These are phyloP conservation scores for Priceomyces haplophilus DNA, from an alignment of 805 yeast genomes.

Conservation along the genomic window DNA sequence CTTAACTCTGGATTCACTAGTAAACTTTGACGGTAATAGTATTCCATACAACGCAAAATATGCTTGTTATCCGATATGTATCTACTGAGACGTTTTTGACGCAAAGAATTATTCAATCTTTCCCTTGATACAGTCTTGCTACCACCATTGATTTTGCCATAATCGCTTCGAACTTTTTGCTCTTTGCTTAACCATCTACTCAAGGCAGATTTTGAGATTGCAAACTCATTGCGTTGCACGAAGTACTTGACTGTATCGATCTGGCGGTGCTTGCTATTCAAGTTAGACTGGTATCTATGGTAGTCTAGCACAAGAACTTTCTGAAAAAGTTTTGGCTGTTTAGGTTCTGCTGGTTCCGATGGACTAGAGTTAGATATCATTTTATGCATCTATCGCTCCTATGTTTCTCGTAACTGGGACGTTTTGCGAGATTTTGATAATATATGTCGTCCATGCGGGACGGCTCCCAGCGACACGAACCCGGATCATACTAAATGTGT, in stretches of 20 bases:
- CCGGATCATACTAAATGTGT: neutral
- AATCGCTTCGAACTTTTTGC: constrained; percentile 9
- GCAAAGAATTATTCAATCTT: constrained; percentile 5
- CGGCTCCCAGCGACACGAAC: neutral
- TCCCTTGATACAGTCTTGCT: constrained; percentile 5
- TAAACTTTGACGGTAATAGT: constrained; percentile 8
- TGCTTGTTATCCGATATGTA: constrained; percentile 7
- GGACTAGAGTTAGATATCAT: neutral
- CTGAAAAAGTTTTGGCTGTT: constrained; percentile 12
- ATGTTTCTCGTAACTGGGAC: neutral
- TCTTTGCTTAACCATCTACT: constrained; percentile 17
- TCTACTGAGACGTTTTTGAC: constrained; percentile 5
- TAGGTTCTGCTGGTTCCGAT: neutral
- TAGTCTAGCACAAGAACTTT: constrained; percentile 17
- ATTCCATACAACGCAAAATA: constrained; percentile 10
- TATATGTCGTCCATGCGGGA: neutral
- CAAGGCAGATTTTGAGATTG: constrained; percentile 15
- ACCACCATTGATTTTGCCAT: constrained; percentile 4
- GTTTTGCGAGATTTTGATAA: neutral
- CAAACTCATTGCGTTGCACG: constrained; percentile 9
- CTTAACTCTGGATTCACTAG: constrained; percentile 6
- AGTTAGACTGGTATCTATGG: constrained; percentile 16
- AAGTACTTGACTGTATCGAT: constrained; percentile 17
- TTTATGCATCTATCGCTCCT: neutral
- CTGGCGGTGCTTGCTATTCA: constrained; percentile 18